Base-by-base conservation (phyloP, 106 monocot genomes). In the Iris macrosiphon region DNA sequence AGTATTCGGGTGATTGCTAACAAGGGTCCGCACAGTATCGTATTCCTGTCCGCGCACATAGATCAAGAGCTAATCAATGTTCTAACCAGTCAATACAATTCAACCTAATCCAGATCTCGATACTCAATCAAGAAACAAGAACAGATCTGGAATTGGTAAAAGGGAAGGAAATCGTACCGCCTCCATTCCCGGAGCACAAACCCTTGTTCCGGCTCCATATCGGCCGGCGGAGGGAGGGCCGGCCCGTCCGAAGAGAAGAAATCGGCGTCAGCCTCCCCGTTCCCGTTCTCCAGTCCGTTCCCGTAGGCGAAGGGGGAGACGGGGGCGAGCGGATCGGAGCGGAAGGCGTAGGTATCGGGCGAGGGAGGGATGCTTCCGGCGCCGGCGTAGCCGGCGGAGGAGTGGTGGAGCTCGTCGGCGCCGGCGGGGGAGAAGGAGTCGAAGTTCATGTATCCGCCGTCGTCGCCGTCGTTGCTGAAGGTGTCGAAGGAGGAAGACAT, bases 161-260 rank as follows among this genome's bases (percentile, higher is more conserved):
- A n/a, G n/a, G n/a, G n/a, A n/a, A n/a, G n/a, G n/a, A n/a, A n/a
- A n/a, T n/a, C n/a, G 10, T 63, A 63, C 63, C 63, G 63, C 15
- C 51, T 31, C 63, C 63, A 63, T 26, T 63, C 63, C 48, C 63
- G 47, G 18, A 63, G 51, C 10, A 63, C 17, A 48, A 63, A 63
- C 27, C 63, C 63, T 32, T 63, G 51, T 40, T 63, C 63, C 7
- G 49, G 63, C 38, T 63, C 38, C 63, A 63, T 63, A 49, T 51
- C 63, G 28, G 16, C 18, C 26, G 48, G 27, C 6, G 34, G 27
- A 33, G 50, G 63, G 15, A 63, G 51, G 4, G 40, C 19, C 28
- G 63, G 52, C 2, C 63, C 63, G 40, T 63, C 52, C 26, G 49
- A 27, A 9, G 38, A 15, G 25, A 25, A 27, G 26, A n/a, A n/a